These are phyloP conservation scores for Alternaria sp. DNA, from an alignment of 2,329 filamentous ascomycete species.

Conservation along the genomic window DNA sequence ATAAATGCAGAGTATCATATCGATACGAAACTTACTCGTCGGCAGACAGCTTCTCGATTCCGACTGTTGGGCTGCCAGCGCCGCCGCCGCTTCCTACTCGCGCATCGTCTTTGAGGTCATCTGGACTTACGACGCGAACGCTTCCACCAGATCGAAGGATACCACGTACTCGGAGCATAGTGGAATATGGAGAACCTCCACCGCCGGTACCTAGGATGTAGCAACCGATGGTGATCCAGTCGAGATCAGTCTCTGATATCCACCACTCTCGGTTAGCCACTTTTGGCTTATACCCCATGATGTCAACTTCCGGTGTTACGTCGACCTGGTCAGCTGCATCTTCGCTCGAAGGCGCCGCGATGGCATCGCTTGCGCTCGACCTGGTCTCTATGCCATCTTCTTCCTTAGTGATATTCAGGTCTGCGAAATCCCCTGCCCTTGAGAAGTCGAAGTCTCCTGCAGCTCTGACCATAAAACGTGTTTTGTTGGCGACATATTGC, in stretches of 20 bases:
- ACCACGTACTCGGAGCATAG: conserved; percentile 55
- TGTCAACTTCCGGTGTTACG: conserved; percentile 32
- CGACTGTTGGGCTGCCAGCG: conserved; percentile 56
- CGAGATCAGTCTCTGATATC: conserved; percentile 56
- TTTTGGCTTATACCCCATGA: conserved; percentile 52
- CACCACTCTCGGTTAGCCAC: conserved; percentile 54
- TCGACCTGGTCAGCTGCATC: conserved; percentile 29
- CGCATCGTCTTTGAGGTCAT: conserved; percentile 56
- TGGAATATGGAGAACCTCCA: conserved; percentile 58
- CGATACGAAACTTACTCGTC: conserved; percentile 46
- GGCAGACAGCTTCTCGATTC: conserved; percentile 55
- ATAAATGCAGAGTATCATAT: not conserved
- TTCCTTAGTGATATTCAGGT: conserved; percentile 32
- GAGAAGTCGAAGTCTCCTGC: conserved; percentile 61
- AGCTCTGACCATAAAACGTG: conserved; percentile 63
- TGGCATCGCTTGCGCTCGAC: conserved; percentile 13
- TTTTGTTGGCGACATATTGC: conserved; percentile 63
- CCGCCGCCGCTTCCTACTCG: conserved; percentile 57
- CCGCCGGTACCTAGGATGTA: conserved; percentile 61
- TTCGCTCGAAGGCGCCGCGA: conserved; percentile 27
- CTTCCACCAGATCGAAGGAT: conserved; percentile 52
- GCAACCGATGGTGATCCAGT: conserved; percentile 58
- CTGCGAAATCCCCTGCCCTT: conserved; percentile 40
- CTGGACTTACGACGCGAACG: conserved; percentile 54
- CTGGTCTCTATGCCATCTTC: conserved; percentile 22